Evolutionary conservation across 768 basidiomycete species (phyloP).

Genomic region (Gyrodon lividus): DNA sequence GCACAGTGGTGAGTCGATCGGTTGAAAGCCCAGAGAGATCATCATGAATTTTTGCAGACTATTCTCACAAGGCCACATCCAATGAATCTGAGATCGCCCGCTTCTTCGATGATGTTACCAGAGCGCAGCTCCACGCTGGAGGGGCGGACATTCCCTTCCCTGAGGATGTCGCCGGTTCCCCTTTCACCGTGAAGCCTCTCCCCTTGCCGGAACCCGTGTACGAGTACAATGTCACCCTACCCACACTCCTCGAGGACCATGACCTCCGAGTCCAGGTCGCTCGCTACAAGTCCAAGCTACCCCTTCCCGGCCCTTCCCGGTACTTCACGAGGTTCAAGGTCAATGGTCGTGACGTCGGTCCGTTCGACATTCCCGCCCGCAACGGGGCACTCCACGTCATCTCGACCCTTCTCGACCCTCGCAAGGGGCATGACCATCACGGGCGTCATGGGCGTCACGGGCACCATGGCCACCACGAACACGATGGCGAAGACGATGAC

Average conservation of each 20-base stretch:
- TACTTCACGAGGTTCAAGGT: slow-evolving; percentile 41
- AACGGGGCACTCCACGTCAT: slow-evolving; percentile 61
- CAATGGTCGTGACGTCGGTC: slow-evolving; percentile 37
- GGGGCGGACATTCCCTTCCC: neutral
- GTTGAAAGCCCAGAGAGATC: neutral
- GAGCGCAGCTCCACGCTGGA: neutral
- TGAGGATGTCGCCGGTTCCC: neutral
- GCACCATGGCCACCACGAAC: neutral
- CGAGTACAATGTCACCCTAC: slow-evolving; percentile 35
- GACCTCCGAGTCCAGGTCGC: slow-evolving; percentile 46
- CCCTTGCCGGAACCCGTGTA: slow-evolving; percentile 30
- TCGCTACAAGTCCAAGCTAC: slow-evolving; percentile 43
- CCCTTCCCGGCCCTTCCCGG: slow-evolving; percentile 35
- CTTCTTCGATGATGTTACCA: neutral
- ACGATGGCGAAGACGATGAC: slow-evolving; percentile 1
- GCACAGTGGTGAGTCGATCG: slow-evolving; percentile 44
- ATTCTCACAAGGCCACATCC: slow-evolving; percentile 10
- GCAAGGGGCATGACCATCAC: slow-evolving; percentile 15
- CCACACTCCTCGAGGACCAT: slow-evolving; percentile 44
- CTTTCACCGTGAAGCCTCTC: neutral
- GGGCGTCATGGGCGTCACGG: neutral
- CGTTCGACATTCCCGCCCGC: slow-evolving; percentile 48
- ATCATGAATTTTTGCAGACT: slow-evolving; percentile 3
- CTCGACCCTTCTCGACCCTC: slow-evolving; percentile 42
- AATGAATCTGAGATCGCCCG: neutral